A percentile compares a stretch with the other conserved stretches of the same genome.
phyloP scores from a whole-genome alignment of 371 early-diverging fungal species.

The Rhizopus sp. region DNA sequence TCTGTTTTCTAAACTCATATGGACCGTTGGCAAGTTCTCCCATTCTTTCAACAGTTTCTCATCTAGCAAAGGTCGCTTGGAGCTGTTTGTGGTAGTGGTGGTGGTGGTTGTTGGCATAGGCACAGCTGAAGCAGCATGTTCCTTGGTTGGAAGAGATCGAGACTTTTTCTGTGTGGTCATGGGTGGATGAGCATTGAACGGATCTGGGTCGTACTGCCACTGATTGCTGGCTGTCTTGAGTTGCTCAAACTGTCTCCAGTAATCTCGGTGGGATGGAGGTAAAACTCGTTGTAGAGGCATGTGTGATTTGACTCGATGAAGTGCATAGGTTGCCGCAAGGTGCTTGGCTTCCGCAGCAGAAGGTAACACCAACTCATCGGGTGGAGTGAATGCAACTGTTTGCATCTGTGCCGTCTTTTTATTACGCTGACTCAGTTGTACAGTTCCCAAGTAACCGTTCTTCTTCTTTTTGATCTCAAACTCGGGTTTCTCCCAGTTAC shows the following conservation, averaged over 20 bases:
- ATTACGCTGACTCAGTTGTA: conserved; percentile 68
- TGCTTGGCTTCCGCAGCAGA: conserved; percentile 78
- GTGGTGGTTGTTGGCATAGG: conserved; percentile 34
- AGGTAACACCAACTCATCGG: conserved; percentile 40
- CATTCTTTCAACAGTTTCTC: conserved; percentile 59
- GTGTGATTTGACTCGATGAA: conserved; percentile 79
- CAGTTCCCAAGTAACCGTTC: conserved; percentile 57
- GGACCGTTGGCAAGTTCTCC: conserved; percentile 72
- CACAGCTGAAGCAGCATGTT: conserved; percentile 38
- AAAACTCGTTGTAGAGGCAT: conserved; percentile 72
- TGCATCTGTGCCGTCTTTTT: conserved; percentile 71
- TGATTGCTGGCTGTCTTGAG: conserved; percentile 46
- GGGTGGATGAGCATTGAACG: conserved; percentile 61
- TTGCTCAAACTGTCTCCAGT: conserved; percentile 71
- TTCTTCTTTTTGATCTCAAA: conserved; percentile 53
- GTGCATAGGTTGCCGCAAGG: conserved; percentile 77
- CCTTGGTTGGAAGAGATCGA: conserved; percentile 29
- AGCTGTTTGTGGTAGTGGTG: conserved; percentile 8
- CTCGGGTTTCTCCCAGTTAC: conserved; percentile 76
- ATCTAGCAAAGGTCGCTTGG: conserved; percentile 31
- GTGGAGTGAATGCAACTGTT: conserved; percentile 44
- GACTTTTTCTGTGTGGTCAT: conserved; percentile 22
- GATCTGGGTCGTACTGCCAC: conserved; percentile 77
- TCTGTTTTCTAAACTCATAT: conserved; percentile 68
- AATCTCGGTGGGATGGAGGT: conserved; percentile 74